A percentile compares a stretch with the other conserved stretches of the same genome.
phyloP scores from a whole-genome alignment of 768 basidiomycete genomes.

The Tylopilus felleus region DNA sequence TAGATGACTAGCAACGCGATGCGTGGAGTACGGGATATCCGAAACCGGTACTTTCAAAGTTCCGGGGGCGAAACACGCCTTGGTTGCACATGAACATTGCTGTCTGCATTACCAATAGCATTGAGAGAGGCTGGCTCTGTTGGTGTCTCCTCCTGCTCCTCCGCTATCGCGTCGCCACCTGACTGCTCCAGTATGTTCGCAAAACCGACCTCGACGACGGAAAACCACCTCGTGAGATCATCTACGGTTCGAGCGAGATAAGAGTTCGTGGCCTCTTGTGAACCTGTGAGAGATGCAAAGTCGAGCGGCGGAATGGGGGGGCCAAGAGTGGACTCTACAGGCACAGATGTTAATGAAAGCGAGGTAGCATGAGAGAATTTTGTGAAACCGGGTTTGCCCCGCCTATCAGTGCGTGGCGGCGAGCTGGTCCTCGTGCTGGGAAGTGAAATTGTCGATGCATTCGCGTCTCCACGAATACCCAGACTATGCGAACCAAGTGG shows the following conservation, averaged over 20 bases:
- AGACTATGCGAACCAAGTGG: slow-evolving; percentile 32
- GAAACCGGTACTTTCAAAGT: slow-evolving; percentile 10
- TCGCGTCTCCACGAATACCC: slow-evolving; percentile 30
- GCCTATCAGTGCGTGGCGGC: slow-evolving; percentile 24
- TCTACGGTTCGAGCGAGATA: slow-evolving; percentile 74
- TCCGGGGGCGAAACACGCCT: slow-evolving; percentile 17
- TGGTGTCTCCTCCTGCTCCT: slow-evolving; percentile 53
- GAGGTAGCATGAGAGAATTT: slow-evolving; percentile 32
- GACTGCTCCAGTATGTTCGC: slow-evolving; percentile 58
- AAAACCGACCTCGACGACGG: slow-evolving; percentile 69
- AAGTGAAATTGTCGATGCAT: slow-evolving; percentile 40
- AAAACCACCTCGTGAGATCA: slow-evolving; percentile 74
- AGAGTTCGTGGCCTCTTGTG: slow-evolving; percentile 55
- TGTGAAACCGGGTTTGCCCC: slow-evolving; percentile 18
- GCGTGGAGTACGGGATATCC: slow-evolving; percentile 4
- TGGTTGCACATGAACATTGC: slow-evolving; percentile 5
- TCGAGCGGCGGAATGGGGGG: slow-evolving; percentile 66
- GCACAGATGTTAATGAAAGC: slow-evolving; percentile 34
- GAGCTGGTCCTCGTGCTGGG: slow-evolving; percentile 34
- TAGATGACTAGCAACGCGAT: slow-evolving; percentile 18
- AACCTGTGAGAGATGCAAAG: slow-evolving; percentile 52
- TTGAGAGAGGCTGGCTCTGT: slow-evolving; percentile 20
- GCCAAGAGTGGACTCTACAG: slow-evolving; percentile 32
- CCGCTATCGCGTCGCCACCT: slow-evolving; percentile 53
- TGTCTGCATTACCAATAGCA: slow-evolving; percentile 5